Evolutionary conservation across 495 filamentous ascomycete species (phyloP).

Genomic region (Neurospora sp.): DNA sequence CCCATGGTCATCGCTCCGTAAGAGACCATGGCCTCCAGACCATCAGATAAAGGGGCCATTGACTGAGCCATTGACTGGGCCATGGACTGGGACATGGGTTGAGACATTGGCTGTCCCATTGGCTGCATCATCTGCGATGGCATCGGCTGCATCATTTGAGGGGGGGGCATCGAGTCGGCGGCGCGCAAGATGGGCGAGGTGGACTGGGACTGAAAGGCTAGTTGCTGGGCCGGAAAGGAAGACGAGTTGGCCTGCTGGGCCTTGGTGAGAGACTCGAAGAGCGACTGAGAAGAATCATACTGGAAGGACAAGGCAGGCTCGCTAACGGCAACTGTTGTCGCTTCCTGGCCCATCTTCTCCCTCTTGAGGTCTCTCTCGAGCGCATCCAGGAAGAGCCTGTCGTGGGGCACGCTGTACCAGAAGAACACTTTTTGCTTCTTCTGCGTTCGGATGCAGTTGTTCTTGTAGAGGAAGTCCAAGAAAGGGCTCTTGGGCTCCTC

Average conservation of each 20-base stretch:
- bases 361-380: constrained; percentile 94
- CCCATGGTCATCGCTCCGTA: constrained; percentile 58
- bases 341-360: constrained; percentile 98
- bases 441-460: constrained; percentile 98
- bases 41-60: constrained; percentile 73
- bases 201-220: constrained; percentile 65
- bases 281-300: constrained; percentile 96
- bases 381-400: constrained; percentile 93
- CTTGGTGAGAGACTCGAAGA: constrained; percentile 99
- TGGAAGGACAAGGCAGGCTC: constrained; percentile 97
- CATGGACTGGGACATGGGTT: constrained; percentile 62
- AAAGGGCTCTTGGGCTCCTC: constrained; percentile 98
- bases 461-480: constrained; percentile 98
- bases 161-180: constrained; percentile 60
- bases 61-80: constrained; percentile 49
- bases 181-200: constrained; percentile 82
- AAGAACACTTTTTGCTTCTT: constrained; percentile 99
- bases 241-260: constrained; percentile 97
- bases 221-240: constrained; percentile 78
- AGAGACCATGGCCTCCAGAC: constrained; percentile 62
- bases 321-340: constrained; percentile 89
- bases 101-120: constrained; percentile 65
- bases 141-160: constrained; percentile 54
- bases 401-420: constrained; percentile 98
- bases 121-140: constrained; percentile 73